phyloP scores from a whole-genome alignment of 768 basidiomycete species.

The Daedalea quercina region DNA sequence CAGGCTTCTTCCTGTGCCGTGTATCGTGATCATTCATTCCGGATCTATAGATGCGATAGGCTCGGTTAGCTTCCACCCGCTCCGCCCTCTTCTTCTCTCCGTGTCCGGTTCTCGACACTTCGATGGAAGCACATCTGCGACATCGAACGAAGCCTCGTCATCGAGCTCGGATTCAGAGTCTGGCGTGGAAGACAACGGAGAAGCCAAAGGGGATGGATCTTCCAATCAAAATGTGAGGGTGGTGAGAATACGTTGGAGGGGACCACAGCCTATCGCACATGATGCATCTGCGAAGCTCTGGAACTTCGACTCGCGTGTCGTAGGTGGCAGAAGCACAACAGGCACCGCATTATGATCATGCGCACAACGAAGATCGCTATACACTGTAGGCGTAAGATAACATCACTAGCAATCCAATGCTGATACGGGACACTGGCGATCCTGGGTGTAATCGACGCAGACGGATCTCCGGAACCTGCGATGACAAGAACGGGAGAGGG shows the following conservation, averaged over 20 bases:
- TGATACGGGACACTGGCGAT: background rate
- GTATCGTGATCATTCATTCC: background rate
- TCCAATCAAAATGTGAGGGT: background rate
- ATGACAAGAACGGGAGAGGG: background rate
- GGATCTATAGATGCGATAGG: conserved; percentile 57
- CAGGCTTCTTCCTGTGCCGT: background rate
- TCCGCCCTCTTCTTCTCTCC: conserved; percentile 49
- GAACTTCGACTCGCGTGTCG: conserved; percentile 3
- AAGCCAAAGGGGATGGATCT: background rate
- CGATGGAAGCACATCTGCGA: conserved; percentile 11
- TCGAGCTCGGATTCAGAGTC: conserved; percentile 4
- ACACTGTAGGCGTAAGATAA: too few species aligned
- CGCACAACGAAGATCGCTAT: background rate
- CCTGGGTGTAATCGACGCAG: background rate
- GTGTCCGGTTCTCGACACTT: conserved; percentile 80
- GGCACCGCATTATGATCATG: background rate
- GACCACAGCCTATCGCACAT: conserved; percentile 7
- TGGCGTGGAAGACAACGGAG: conserved; percentile 1
- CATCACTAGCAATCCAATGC: too few species aligned
- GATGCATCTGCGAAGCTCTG: conserved; percentile 14
- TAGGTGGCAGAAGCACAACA: background rate
- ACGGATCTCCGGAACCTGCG: background rate
- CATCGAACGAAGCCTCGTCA: conserved; percentile 1
- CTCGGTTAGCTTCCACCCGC: conserved; percentile 68
- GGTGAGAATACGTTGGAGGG: conserved; percentile 4